A percentile compares a stretch with the other conserved stretches of the same genome.
These are phyloP conservation scores for Sporothrix brunneoviolacea DNA, from an alignment of 2,329 filamentous ascomycete genomes.

Conservation along the genomic window DNA sequence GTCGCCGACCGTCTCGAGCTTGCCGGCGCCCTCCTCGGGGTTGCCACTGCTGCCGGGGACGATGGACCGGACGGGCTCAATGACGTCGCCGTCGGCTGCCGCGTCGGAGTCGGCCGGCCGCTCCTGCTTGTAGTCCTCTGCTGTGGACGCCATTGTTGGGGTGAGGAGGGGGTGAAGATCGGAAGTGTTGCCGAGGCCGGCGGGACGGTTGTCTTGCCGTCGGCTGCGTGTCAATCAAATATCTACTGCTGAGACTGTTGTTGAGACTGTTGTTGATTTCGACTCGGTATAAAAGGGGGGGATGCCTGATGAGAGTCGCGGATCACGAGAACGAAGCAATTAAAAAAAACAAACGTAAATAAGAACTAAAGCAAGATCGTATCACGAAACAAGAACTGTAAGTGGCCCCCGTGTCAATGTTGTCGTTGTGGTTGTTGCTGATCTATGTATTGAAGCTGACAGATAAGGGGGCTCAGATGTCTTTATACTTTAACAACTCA, in stretches of 20 bases:
- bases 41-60: background rate
- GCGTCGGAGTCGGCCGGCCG: conserved; percentile 7
- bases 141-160: conserved; percentile 4
- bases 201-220: no score
- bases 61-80: background rate
- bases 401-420: no score
- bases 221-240: no score
- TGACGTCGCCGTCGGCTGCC: background rate
- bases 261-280: no score
- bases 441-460: background rate
- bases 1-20: conserved; percentile 17
- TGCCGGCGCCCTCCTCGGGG: conserved; percentile 11
- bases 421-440: background rate
- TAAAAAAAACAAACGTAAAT: no score
- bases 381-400: background rate
- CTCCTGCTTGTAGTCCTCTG: background rate
- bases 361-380: no score
- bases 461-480: background rate
- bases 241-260: no score
- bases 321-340: no score
- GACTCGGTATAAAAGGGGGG: no score
- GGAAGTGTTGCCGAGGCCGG: no score
- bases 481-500: conserved; percentile 8
- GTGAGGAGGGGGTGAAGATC: no score
- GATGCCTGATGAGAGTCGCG: no score